phyloP scores from a whole-genome alignment of 1,139 yeast genomes.

The Maudiozyma humilis region DNA sequence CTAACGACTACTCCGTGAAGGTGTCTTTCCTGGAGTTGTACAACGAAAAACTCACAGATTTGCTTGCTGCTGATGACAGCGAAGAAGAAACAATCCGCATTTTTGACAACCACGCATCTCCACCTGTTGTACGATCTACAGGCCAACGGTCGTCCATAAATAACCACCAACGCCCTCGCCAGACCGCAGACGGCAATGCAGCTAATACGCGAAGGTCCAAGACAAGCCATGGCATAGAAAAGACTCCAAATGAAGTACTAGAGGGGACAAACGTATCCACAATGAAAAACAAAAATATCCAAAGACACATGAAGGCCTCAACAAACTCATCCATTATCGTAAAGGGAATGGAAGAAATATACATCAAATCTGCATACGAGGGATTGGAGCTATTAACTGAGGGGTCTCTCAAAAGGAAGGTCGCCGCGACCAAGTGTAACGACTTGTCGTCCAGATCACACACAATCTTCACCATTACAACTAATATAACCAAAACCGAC shows the following conservation, averaged over 20 bases:
- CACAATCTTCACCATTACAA: slow-evolving; percentile 59
- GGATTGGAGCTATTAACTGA: slow-evolving; percentile 40
- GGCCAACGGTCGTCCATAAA: background rate
- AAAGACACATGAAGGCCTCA: background rate
- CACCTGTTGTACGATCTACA: background rate
- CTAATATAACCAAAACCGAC: slow-evolving; percentile 39
- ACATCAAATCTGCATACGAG: slow-evolving; percentile 34
- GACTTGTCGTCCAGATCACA: slow-evolving; percentile 71
- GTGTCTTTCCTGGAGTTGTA: slow-evolving; percentile 66
- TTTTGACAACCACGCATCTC: slow-evolving; percentile 34
- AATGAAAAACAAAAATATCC: background rate
- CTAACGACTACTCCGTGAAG: slow-evolving; percentile 50
- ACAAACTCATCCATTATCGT: slow-evolving; percentile 32
- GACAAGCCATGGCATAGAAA: background rate
- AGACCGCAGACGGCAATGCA: background rate
- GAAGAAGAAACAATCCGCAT: slow-evolving; percentile 33
- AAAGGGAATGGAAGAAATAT: slow-evolving; percentile 44
- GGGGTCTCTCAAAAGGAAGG: slow-evolving; percentile 50
- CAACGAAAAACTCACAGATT: slow-evolving; percentile 63
- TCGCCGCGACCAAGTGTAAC: slow-evolving; percentile 62
- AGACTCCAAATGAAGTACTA: background rate
- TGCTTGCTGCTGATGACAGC: slow-evolving; percentile 34
- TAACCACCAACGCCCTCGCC: background rate
- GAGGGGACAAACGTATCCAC: background rate
- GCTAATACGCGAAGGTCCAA: background rate